A percentile compares a stretch with the other conserved stretches of the same genome.
These are phyloP conservation scores for Sugiyamaella smithiae DNA, from an alignment of 805 yeast genomes.

Conservation along the genomic window DNA sequence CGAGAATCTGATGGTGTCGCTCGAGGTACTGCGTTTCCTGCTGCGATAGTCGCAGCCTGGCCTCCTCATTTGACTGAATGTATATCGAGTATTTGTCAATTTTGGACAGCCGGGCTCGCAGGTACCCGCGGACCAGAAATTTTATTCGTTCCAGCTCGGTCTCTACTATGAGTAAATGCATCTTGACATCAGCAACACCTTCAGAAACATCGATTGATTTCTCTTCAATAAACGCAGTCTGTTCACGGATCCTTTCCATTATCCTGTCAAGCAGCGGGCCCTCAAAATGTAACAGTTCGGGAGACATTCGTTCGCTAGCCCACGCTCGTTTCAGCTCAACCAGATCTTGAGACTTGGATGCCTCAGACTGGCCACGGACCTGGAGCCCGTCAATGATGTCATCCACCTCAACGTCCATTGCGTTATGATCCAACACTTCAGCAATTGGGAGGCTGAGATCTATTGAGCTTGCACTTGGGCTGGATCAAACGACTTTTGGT, in stretches of 20 bases:
- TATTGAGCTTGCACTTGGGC: too few species aligned
- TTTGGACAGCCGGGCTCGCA: slow-evolving; percentile 69
- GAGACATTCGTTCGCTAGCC: slow-evolving; percentile 82
- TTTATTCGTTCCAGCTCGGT: slow-evolving; percentile 87
- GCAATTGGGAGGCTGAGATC: too few species aligned
- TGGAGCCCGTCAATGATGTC: slow-evolving; percentile 23
- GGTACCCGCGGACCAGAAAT: slow-evolving; percentile 74
- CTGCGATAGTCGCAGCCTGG: slow-evolving; percentile 46
- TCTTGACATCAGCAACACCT: slow-evolving; percentile 53
- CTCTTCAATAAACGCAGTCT: slow-evolving; percentile 49
- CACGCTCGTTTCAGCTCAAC: slow-evolving; percentile 57
- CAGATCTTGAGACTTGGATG: slow-evolving; percentile 52
- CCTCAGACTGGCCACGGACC: slow-evolving; percentile 39
- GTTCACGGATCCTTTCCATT: slow-evolving; percentile 53
- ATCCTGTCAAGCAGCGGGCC: slow-evolving; percentile 55
- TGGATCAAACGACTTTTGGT: too few species aligned
- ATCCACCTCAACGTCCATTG: slow-evolving; percentile 20
- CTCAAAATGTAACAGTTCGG: slow-evolving; percentile 80
- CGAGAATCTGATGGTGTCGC: slow-evolving; percentile 60
- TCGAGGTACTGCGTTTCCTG: slow-evolving; percentile 67
- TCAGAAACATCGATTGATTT: slow-evolving; percentile 73
- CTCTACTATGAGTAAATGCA: slow-evolving; percentile 81
- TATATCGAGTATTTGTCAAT: slow-evolving; percentile 67
- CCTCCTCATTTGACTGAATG: slow-evolving; percentile 47
- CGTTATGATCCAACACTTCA: background rate